Evolutionary conservation across 176 grass and related monocot species (phyloP), one percentile per base, ranked within the genome.

Genomic region (Bolboschoenus planiculmis): DNA sequence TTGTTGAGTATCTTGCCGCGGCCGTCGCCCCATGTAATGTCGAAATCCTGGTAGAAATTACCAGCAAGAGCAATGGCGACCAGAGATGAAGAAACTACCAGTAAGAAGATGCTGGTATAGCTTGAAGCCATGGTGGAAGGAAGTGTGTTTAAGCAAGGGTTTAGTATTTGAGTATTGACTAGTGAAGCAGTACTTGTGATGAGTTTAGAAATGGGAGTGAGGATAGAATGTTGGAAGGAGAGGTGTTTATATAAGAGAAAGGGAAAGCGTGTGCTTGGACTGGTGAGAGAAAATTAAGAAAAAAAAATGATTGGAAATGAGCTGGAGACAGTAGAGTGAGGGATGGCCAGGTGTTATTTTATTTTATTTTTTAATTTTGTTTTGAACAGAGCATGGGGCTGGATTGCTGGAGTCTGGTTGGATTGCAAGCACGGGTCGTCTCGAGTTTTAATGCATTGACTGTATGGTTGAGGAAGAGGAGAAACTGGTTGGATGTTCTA

Each of bases 21-120:
- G 9, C 89, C 91, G 30, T 89, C 89, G 0, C 93, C 93, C 93
- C 93, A 97, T 0, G 93, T 91, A 51, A 97, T 88, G 87, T 97
- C 90, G 67, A 97, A 91, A 29, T 93, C 90, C 67, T 88, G 60
- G 90, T 89, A 31, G 76, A 97, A 91, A 85, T 60, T 91, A 8
- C 85, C 60, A 10, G 79, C 77, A 2, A 86, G 11, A 3, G 75
- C 55, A 0, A 58, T 80, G 13, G 46, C 81, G 24, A 79, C 42
- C 0, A 91, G 15, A 44, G 81, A 64, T 1, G 56, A 35, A 3
- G 65, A 36, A 33, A 88, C n/a, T n/a, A n/a, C 53, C 15, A 82
- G 26, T 1, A 76, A 21, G 23, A 83, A 78, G 10, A 86, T 58
- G 2, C 16, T 30, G 11, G 67, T 56, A 81, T 80, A 81, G 47